Base-by-base conservation (phyloP, 1,139 yeast species). In the Pneumocystis wakefieldiae region DNA sequence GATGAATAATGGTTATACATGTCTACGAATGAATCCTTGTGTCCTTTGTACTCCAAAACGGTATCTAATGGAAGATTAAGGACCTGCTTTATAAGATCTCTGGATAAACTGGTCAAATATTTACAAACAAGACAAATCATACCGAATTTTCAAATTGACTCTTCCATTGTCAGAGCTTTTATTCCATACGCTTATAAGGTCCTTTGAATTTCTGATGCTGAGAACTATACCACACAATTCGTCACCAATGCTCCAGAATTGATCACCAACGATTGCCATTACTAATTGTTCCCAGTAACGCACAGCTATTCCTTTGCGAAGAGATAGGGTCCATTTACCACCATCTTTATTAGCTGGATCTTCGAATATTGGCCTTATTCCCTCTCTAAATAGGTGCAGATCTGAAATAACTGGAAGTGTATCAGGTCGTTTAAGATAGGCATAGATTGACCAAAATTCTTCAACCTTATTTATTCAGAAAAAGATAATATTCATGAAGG, bases 351-450 rank as follows among this genome's bases (percentile, higher is more conserved):
- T 84, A 64, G 78, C 76, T 1, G 87, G 86, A 70, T 84, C 88
- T 71, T 84, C 88, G 87, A 88, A 84, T 64, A 83, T 82, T 24
- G 89, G 89, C 69, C 81, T 81, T 59, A 84, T 80, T 1, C 87
- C 87, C 60, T 81, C 76, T 68, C 83, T 82, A 73, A 85, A 84
- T 17, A 84, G 72, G 66, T 83, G 82, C 67, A 81, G 77, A 70
- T 83, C 87, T 57, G 84, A 78, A 36, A 85, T 85, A 65, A 77
- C 75, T 19, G 80, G 78, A 65, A 83, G 75, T 62, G 78, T 79
- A 67, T 75, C 76, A 1, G 83, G 76, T 58, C 78, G 77, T 66
- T 79, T 78, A 67, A 84, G 73, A 41, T 77, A 76, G 17, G 80
- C 70, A 65, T 83, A 73, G 63, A 81, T 73, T 64, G 77, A 73